These are phyloP conservation scores for Yamadazyma taylorii DNA, from an alignment of 1,139 yeast species.

Conservation along the genomic window DNA sequence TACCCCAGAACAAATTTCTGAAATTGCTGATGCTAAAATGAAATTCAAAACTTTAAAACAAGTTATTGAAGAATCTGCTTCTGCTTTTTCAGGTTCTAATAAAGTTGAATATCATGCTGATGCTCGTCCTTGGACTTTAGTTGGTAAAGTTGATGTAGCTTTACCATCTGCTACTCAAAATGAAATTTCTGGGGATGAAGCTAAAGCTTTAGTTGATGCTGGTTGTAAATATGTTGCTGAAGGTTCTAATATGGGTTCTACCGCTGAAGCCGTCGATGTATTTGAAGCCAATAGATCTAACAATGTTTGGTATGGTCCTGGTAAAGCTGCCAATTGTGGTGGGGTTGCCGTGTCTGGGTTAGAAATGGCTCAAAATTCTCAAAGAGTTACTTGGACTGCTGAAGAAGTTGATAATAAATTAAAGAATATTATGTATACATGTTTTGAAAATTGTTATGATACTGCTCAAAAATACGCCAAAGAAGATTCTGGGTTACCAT, in stretches of 20 bases:
- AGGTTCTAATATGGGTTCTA: constrained; percentile 99
- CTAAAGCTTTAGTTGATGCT: constrained; percentile 86
- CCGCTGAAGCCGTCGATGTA: constrained; percentile 92
- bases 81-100: constrained; percentile 56
- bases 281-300: constrained; percentile 80
- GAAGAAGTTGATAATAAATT: constrained; percentile 88
- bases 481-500: constrained; percentile 75
- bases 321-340: constrained; percentile 99
- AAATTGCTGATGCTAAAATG: constrained; percentile 79
- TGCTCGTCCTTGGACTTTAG: constrained; percentile 95
- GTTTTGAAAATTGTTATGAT: constrained; percentile 89
- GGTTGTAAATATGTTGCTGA: constrained; percentile 95
- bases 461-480: constrained; percentile 82
- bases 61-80: constrained; percentile 55
- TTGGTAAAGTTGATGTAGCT: constrained; percentile 91
- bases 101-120: constrained; percentile 78
- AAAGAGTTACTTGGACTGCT: constrained; percentile 81
- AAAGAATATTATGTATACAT: constrained; percentile 87
- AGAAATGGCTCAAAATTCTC: constrained; percentile 99
- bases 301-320: constrained; percentile 97
- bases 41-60: constrained; percentile 75
- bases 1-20: constrained; percentile 74
- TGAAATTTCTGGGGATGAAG: constrained; percentile 96
- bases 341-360: constrained; percentile 99
- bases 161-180: constrained; percentile 98